phyloP scores from a whole-genome alignment of 768 basidiomycete genomes.

The Termitomyces sp. region DNA sequence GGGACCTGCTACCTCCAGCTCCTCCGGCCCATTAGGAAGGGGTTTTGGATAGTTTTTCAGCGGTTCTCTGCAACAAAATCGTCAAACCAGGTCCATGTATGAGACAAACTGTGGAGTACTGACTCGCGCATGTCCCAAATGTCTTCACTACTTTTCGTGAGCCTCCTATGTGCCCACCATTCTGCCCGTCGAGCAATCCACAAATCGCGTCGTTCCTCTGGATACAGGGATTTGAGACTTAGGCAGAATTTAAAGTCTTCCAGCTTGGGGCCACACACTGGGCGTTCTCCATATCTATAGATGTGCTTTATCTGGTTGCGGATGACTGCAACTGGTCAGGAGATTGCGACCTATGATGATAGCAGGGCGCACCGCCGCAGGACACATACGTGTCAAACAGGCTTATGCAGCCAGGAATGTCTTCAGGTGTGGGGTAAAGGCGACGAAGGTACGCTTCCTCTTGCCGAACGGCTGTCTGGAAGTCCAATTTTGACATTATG shows the following conservation, averaged over 20 bases:
- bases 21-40: conserved; percentile 16
- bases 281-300: conserved; percentile 77
- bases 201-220: conserved; percentile 69
- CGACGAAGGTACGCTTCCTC: conserved; percentile 61
- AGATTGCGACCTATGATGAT: conserved; percentile 7
- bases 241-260: conserved; percentile 96
- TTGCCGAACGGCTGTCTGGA: conserved; percentile 53
- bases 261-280: conserved; percentile 69
- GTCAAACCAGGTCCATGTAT: not conserved
- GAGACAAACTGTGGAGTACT: conserved; percentile 19
- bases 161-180: conserved; percentile 85
- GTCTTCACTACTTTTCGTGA: conserved; percentile 85
- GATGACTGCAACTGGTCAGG: conserved; percentile 43
- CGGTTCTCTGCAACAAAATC: conserved; percentile 34
- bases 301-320: conserved; percentile 77
- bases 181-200: conserved; percentile 88
- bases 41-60: conserved; percentile 42
- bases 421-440: conserved; percentile 69
- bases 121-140: conserved; percentile 89
- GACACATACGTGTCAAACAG: conserved; percentile 67
- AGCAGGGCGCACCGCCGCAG: conserved; percentile 48
- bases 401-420: conserved; percentile 77
- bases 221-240: conserved; percentile 70
- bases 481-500: conserved; percentile 43
- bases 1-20: not conserved